phyloP scores from a whole-genome alignment of 2,329 filamentous ascomycete genomes.

The Sporothrix luriei region DNA sequence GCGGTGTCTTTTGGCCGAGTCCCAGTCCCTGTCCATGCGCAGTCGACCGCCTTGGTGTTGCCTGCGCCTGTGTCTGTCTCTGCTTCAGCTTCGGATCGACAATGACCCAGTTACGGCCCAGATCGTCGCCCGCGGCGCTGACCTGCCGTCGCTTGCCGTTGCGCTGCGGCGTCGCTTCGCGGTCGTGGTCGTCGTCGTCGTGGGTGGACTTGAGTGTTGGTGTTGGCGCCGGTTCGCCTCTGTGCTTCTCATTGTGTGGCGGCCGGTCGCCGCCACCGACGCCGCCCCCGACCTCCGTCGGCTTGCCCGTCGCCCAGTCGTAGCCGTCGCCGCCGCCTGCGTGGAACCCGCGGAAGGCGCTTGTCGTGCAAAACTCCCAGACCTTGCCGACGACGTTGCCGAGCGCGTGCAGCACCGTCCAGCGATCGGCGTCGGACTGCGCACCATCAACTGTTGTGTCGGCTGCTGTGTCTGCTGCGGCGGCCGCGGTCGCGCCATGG shows the following conservation, averaged over 20 bases:
- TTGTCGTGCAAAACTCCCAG: constrained; percentile 78
- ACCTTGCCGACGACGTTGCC: constrained; percentile 74
- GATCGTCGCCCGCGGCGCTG: constrained; percentile 56
- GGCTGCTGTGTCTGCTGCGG: constrained; percentile 33
- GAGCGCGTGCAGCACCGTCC: constrained; percentile 60
- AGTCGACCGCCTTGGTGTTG: neutral
- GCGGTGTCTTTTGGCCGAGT: neutral
- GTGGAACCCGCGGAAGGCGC: constrained; percentile 79
- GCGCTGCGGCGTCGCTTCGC: constrained; percentile 43
- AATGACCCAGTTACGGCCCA: constrained; percentile 72
- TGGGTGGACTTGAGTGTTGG: neutral
- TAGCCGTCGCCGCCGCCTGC: constrained; percentile 80
- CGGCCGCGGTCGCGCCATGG: constrained; percentile 41
- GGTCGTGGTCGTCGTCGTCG: constrained; percentile 35
- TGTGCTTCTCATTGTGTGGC: too few relatives aligned
- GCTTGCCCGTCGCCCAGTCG: constrained; percentile 43
- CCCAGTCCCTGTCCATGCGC: neutral
- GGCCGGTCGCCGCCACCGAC: neutral
- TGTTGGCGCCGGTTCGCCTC: too few relatives aligned
- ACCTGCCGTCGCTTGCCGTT: constrained; percentile 59
- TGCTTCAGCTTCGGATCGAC: constrained; percentile 49
- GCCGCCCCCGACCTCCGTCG: constrained; percentile 27
- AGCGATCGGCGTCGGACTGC: constrained; percentile 49
- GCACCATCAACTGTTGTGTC: constrained; percentile 32
- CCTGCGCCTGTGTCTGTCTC: neutral